Percentiles rank a stretch among this genome's conserved stretches.
Conservation (phyloP, 495 filamentous ascomycete species). For the Sabuloglossum arenarium region DNA sequence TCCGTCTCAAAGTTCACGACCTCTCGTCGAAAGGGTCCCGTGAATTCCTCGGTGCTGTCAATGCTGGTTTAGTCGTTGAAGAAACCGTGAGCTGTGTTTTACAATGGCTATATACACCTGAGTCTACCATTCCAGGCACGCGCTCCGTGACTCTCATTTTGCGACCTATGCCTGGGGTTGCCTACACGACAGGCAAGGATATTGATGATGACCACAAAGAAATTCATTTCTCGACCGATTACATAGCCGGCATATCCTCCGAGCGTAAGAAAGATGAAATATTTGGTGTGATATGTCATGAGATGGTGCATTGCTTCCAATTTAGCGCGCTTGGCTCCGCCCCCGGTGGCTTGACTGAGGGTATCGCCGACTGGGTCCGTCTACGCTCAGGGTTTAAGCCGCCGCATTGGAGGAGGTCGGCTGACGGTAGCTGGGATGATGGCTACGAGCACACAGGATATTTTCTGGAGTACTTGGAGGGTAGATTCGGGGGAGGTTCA, state of each 20-base stretch:
- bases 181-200: slow-evolving; percentile 69
- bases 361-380: slow-evolving; percentile 86
- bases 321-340: slow-evolving; percentile 41
- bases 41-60: slow-evolving; percentile 39
- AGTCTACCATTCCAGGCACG: slow-evolving; percentile 24
- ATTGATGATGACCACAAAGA: slow-evolving; percentile 85
- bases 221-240: slow-evolving; percentile 69
- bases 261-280: slow-evolving; percentile 37
- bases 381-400: slow-evolving; percentile 51
- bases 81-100: slow-evolving; percentile 44
- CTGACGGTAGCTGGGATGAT: slow-evolving; percentile 54
- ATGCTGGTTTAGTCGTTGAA: slow-evolving; percentile 34
- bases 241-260: slow-evolving; percentile 30
- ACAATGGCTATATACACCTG: slow-evolving; percentile 35
- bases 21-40: slow-evolving; percentile 38
- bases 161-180: slow-evolving; percentile 57
- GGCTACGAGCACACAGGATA: slow-evolving; percentile 89
- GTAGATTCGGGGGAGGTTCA: slow-evolving; percentile 42
- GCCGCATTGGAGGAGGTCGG: slow-evolving; percentile 60
- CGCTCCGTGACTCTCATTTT: slow-evolving; percentile 82
- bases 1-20: slow-evolving; percentile 51
- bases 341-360: slow-evolving; percentile 73
- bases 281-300: slow-evolving; percentile 66
- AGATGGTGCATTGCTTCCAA: slow-evolving; percentile 94
- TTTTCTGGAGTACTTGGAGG: slow-evolving; percentile 61